A percentile compares a stretch with the other conserved stretches of the same genome.
These are phyloP conservation scores for Paraphoma sp. DNA, from an alignment of 2,329 filamentous ascomycete genomes.

Conservation along the genomic window DNA sequence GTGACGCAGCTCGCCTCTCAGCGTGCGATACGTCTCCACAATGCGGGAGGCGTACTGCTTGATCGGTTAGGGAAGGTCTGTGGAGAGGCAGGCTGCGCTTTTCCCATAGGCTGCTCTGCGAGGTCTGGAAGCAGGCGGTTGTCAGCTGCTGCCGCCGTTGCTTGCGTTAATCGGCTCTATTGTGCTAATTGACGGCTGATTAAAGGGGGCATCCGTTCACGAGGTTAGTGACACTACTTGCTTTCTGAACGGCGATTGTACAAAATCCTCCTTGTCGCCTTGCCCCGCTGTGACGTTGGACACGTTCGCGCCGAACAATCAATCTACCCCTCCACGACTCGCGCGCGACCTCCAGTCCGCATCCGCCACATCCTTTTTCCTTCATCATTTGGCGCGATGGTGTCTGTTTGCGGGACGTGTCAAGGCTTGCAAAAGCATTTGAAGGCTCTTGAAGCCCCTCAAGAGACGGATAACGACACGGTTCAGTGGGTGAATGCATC, in stretches of 20 bases:
- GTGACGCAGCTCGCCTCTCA: not conserved
- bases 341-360: constrained; percentile 7
- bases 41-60: constrained; percentile 2
- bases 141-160: constrained; percentile 13
- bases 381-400: constrained; percentile 24
- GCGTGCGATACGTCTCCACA: not conserved
- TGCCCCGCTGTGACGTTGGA: constrained; percentile 17
- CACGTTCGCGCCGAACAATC: constrained; percentile 1
- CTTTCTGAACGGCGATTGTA: not conserved
- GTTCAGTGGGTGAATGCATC: constrained; percentile 37
- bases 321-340: constrained; percentile 16
- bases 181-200: constrained; percentile 4
- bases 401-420: constrained; percentile 41
- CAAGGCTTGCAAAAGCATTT: constrained; percentile 43
- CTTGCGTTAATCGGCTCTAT: constrained; percentile 1
- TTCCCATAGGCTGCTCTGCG: not conserved
- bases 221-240: constrained; percentile 3
- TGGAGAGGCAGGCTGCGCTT: constrained; percentile 7
- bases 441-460: constrained; percentile 19
- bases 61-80: constrained; percentile 3
- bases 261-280: constrained; percentile 5
- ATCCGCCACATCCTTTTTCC: not conserved
- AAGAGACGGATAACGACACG: constrained; percentile 19
- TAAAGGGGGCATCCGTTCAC: constrained; percentile 10
- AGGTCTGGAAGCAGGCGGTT: constrained; percentile 13